Evolutionary conservation across 805 yeast genomes (phyloP).

Genomic region (Ogataea populi-albae): DNA sequence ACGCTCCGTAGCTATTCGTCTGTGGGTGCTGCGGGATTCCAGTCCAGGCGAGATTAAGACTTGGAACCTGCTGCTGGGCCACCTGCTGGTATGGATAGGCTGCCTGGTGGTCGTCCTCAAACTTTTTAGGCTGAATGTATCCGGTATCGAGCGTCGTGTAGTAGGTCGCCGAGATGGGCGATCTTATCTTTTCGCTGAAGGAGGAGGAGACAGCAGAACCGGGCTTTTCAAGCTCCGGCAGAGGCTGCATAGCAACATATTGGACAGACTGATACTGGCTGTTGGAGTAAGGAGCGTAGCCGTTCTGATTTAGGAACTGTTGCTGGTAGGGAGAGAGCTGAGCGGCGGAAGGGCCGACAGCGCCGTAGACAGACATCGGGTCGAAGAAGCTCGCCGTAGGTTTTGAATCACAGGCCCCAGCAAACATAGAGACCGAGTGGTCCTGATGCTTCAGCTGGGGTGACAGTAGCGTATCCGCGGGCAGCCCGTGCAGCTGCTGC

Average conservation of each 20-base stretch:
- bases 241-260: conserved; percentile 3
- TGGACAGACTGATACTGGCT: conserved; percentile 5
- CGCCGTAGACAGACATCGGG: conserved; percentile 1
- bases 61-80: conserved; percentile 1
- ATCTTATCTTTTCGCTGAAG: conserved; percentile 5
- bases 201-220: conserved; percentile 9
- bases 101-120: conserved; percentile 14
- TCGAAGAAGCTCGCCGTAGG: conserved; percentile 4
- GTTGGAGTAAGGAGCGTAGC: conserved; percentile 1
- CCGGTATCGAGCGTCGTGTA: conserved; percentile 4
- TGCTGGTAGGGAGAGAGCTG: conserved; percentile 9
- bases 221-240: conserved; percentile 4
- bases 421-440: no score
- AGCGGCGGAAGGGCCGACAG: conserved; percentile 1
- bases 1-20: not conserved
- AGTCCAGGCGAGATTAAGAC: conserved; percentile 3
- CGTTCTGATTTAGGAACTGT: conserved; percentile 2
- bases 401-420: not conserved
- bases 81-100: conserved; percentile 7
- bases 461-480: no score
- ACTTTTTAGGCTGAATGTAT: conserved; percentile 6
- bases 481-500: no score
- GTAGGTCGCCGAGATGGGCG: not conserved
- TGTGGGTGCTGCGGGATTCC: conserved; percentile 2
- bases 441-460: no score